Conservation (phyloP, 495 filamentous ascomycete species). For the Aspergillus affinis region DNA sequence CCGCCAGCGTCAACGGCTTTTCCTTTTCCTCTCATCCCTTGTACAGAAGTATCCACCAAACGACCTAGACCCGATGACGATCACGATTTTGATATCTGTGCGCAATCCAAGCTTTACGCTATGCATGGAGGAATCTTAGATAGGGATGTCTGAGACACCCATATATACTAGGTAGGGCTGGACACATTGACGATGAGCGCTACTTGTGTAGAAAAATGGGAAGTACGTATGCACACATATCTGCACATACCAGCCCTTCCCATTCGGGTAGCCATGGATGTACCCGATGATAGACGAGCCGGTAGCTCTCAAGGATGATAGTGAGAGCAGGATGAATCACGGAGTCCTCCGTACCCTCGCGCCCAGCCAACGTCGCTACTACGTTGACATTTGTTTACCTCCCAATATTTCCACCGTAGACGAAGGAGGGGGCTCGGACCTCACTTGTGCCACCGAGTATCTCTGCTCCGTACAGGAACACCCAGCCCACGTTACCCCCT, state of each 20-base stretch:
- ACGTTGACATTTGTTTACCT: neutral
- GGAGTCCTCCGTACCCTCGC: neutral
- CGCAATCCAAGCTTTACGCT: constrained; percentile 21
- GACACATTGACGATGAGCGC: constrained; percentile 2
- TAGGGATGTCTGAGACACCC: constrained; percentile 3
- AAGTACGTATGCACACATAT: neutral
- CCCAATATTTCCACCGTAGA: neutral
- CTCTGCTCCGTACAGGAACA: neutral
- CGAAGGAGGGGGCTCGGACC: neutral
- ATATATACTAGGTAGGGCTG: constrained; percentile 10
- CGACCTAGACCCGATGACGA: constrained; percentile 7
- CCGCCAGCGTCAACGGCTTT: neutral
- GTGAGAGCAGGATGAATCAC: no score
- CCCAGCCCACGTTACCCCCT: neutral
- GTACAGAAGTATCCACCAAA: neutral
- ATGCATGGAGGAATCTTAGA: constrained; percentile 6
- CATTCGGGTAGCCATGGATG: neutral
- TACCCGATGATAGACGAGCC: neutral
- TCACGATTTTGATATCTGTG: constrained; percentile 20
- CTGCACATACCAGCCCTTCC: neutral
- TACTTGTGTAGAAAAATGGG: neutral
- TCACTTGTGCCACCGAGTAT: neutral
- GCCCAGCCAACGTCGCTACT: neutral
- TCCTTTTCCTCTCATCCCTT: constrained; percentile 1
- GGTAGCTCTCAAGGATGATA: neutral